Evolutionary conservation across 208 protist genomes (phyloP).

Genomic region (Crithidia expoeki): DNA sequence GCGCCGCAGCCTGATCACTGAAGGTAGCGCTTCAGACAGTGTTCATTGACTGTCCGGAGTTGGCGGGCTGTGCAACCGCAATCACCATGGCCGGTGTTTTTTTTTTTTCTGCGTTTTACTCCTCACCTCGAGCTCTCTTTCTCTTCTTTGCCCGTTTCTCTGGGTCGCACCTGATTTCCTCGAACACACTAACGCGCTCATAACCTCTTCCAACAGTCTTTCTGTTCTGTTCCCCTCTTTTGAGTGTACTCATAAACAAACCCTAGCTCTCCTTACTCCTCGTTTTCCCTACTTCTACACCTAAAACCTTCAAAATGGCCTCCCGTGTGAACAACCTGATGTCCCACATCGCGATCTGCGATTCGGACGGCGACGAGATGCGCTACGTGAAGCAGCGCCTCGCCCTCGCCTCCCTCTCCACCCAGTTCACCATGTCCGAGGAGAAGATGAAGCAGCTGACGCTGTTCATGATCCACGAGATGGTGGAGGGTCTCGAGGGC

Average conservation of each 20-base stretch:
- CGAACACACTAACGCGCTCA: not conserved
- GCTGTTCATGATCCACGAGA: slow-evolving; percentile 84
- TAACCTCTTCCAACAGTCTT: not conserved
- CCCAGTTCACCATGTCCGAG: slow-evolving; percentile 64
- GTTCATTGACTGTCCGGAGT: no score
- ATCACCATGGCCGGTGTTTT: no score
- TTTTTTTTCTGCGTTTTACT: no score
- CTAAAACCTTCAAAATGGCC: slow-evolving; percentile 42
- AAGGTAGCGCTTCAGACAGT: no score
- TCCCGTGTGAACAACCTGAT: slow-evolving; percentile 77
- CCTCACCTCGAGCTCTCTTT: no score
- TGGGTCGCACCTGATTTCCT: no score
- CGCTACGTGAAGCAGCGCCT: slow-evolving; percentile 76
- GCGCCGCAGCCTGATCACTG: no score
- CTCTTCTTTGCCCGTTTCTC: no score
- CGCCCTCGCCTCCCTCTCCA: slow-evolving; percentile 67
- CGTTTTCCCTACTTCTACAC: not conserved
- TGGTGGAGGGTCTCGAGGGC: slow-evolving; percentile 82
- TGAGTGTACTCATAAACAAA: not conserved
- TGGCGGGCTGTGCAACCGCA: no score
- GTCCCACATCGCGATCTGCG: slow-evolving; percentile 71
- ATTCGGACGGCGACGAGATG: slow-evolving; percentile 65
- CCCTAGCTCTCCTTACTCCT: not conserved
- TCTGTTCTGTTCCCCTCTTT: slow-evolving; percentile 6
- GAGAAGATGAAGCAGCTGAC: slow-evolving; percentile 70